phyloP scores from a whole-genome alignment of 1,139 yeast species.

The Geotrichum australiense region DNA sequence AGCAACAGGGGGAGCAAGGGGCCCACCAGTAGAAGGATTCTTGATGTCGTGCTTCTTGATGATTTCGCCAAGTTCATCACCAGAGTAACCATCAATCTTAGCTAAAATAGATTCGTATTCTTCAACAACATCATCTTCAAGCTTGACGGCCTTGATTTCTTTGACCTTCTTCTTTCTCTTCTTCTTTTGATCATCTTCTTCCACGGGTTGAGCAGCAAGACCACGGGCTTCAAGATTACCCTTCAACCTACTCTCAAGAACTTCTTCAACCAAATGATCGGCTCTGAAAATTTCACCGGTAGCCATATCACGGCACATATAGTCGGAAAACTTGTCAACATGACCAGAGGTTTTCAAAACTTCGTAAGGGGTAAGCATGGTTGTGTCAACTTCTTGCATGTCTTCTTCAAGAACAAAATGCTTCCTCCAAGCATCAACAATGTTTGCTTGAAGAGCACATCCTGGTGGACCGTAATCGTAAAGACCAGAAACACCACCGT shows the following conservation, averaged over 20 bases:
- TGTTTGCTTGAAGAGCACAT: slow-evolving; percentile 94
- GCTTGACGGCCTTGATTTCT: slow-evolving; percentile 82
- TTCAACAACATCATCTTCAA: slow-evolving; percentile 67
- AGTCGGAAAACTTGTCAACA: slow-evolving; percentile 97
- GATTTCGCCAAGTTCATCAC: slow-evolving; percentile 83
- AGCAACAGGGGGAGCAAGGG: slow-evolving; percentile 83
- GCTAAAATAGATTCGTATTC: slow-evolving; percentile 87
- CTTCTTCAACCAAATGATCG: slow-evolving; percentile 97
- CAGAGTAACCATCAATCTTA: slow-evolving; percentile 86
- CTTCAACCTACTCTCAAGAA: slow-evolving; percentile 86
- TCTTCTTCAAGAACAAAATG: slow-evolving; percentile 97
- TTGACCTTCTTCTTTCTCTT: slow-evolving; percentile 91
- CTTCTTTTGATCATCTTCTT: slow-evolving; percentile 58
- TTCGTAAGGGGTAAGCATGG: slow-evolving; percentile 96
- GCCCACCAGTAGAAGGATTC: slow-evolving; percentile 86
- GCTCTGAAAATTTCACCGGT: slow-evolving; percentile 99
- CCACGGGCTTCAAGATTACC: slow-evolving; percentile 98
- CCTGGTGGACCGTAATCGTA: slow-evolving; percentile 99
- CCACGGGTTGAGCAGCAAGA: slow-evolving; percentile 46
- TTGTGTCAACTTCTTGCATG: slow-evolving; percentile 97
- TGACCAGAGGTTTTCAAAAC: slow-evolving; percentile 98
- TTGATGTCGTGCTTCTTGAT: slow-evolving; percentile 74
- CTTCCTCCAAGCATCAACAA: slow-evolving; percentile 93
- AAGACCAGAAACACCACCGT: slow-evolving; percentile 97
- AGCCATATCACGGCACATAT: slow-evolving; percentile 96